Evolutionary conservation across 257 asterid genomes (phyloP).

Genomic region (Echites panduratus): DNA sequence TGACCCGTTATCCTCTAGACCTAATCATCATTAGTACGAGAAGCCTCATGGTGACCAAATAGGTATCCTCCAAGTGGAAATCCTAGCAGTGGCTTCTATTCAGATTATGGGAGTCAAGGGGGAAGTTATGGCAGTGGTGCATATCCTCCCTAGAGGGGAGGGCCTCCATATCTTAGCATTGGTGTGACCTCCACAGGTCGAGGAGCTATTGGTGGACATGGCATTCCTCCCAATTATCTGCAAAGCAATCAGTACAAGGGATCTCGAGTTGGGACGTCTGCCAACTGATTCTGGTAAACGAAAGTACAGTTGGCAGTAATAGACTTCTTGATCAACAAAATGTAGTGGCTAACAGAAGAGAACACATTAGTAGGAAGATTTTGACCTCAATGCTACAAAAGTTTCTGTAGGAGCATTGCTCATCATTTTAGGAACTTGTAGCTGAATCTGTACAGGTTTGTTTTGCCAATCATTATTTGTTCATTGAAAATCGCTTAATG

Average conservation of each 20-base stretch:
- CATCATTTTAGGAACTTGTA: not conserved
- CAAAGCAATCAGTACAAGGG: conserved; percentile 68
- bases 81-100: conserved; percentile 54
- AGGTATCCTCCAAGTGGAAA: conserved; percentile 68
- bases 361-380: conserved; percentile 9
- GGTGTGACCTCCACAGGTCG: conserved; percentile 51
- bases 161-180: conserved; percentile 55
- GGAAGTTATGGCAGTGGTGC: conserved; percentile 49
- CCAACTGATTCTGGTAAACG: conserved; percentile 52
- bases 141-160: conserved; percentile 70
- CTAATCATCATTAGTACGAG: conserved; percentile 66
- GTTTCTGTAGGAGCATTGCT: conserved; percentile 12
- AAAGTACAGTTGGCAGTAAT: conserved; percentile 85
- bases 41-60: conserved; percentile 70
- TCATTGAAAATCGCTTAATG: not conserved
- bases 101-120: conserved; percentile 72
- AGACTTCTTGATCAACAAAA: conserved; percentile 18
- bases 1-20: conserved; percentile 45
- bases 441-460: conserved; percentile 14
- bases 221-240: conserved; percentile 58
- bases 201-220: conserved; percentile 57
- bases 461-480: conserved; percentile 2
- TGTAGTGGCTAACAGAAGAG: conserved; percentile 4
- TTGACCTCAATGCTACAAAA: conserved; percentile 1
- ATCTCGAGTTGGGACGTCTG: conserved; percentile 63